phyloP scores from a whole-genome alignment of 2,329 filamentous ascomycete genomes.

The Beauveria medogensis region DNA sequence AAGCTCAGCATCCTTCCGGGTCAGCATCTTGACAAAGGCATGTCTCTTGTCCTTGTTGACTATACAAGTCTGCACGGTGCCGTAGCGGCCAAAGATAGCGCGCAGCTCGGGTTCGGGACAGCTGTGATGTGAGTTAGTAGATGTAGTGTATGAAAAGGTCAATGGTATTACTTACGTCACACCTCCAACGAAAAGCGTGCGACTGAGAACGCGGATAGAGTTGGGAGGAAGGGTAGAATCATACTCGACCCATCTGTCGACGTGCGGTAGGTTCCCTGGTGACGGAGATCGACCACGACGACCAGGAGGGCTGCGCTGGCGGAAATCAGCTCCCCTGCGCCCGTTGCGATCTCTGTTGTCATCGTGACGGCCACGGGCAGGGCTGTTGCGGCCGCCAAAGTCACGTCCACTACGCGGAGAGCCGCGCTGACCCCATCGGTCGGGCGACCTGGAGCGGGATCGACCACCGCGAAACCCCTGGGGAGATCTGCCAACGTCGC shows the following conservation, averaged over 20 bases:
- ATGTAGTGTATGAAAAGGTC: neutral
- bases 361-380: slow-evolving; percentile 51
- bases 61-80: slow-evolving; percentile 91
- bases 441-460: slow-evolving; percentile 73
- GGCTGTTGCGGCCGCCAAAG: slow-evolving; percentile 59
- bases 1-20: slow-evolving; percentile 70
- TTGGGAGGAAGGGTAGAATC: slow-evolving; percentile 67
- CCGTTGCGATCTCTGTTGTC: slow-evolving; percentile 42
- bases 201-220: slow-evolving; percentile 85
- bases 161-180: slow-evolving; percentile 59
- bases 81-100: slow-evolving; percentile 70
- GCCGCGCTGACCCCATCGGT: slow-evolving; percentile 59
- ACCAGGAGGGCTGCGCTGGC: slow-evolving; percentile 75
- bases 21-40: slow-evolving; percentile 98
- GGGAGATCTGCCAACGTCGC: slow-evolving; percentile 55
- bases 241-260: slow-evolving; percentile 67
- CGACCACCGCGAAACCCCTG: slow-evolving; percentile 48
- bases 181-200: slow-evolving; percentile 93
- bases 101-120: slow-evolving; percentile 77
- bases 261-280: slow-evolving; percentile 30
- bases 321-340: slow-evolving; percentile 61
- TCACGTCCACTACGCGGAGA: slow-evolving; percentile 56
- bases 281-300: slow-evolving; percentile 55
- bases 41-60: slow-evolving; percentile 97
- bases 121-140: slow-evolving; percentile 32